These are phyloP conservation scores for Phytophthora pini DNA, from an alignment of 352 stramenopile genomes.

Conservation along the genomic window DNA sequence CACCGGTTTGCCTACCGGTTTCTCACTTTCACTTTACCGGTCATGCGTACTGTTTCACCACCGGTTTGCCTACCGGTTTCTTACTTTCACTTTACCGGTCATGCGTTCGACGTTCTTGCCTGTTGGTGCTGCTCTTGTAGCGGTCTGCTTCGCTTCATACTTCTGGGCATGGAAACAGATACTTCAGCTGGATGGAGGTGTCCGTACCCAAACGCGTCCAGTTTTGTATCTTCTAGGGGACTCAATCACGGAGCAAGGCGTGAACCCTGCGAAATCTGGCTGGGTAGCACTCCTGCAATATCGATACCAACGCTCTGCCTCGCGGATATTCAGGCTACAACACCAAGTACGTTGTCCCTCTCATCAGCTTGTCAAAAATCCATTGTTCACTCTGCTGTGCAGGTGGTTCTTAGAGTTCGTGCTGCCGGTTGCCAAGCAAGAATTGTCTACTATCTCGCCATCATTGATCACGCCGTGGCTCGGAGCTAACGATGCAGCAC, in stretches of 20 bases:
- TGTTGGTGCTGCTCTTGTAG: constrained; percentile 10
- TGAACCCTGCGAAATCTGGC: constrained; percentile 41
- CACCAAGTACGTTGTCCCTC: constrained; percentile 29
- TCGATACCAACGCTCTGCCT: constrained; percentile 57
- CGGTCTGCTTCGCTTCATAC: constrained; percentile 19
- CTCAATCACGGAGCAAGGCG: constrained; percentile 70
- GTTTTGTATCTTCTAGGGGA: constrained; percentile 62
- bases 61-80: constrained; percentile 25
- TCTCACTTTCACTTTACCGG: constrained; percentile 17
- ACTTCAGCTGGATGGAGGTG: constrained; percentile 1
- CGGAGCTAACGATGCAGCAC: constrained; percentile 66
- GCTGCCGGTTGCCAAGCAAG: constrained; percentile 46
- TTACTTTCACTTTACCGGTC: constrained; percentile 14
- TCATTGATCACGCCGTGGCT: constrained; percentile 62
- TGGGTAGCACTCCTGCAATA: constrained; percentile 57
- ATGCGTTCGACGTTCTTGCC: constrained; percentile 10
- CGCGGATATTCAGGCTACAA: constrained; percentile 68
- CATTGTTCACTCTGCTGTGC: background rate
- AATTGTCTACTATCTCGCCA: constrained; percentile 37
- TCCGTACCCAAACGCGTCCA: constrained; percentile 22
- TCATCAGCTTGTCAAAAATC: background rate
- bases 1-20: constrained; percentile 26
- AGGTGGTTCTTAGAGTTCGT: constrained; percentile 51
- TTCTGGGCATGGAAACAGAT: constrained; percentile 19
- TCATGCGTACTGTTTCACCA: constrained; percentile 4